Conservation (phyloP, 1,284 basidiomycete species). For the Mycosarcoma mackinlayi region DNA sequence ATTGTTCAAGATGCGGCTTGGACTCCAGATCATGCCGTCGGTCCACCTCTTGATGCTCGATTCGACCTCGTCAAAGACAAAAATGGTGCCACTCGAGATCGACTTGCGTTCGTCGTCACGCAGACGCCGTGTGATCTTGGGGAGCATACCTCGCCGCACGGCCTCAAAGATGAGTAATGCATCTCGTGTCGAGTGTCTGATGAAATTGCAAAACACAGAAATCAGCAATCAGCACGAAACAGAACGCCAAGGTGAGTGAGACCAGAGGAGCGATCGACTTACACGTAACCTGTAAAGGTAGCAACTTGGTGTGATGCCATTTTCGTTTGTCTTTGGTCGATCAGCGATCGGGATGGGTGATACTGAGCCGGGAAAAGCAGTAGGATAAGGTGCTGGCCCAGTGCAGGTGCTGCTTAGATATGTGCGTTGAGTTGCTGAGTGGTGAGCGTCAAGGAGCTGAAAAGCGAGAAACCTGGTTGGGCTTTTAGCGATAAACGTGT, state of each 20-base stretch:
- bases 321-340: not conserved
- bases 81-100: conserved; percentile 92
- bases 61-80: conserved; percentile 97
- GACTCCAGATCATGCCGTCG: conserved; percentile 93
- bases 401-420: conserved; percentile 7
- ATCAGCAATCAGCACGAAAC: not conserved
- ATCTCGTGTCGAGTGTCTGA: conserved; percentile 92
- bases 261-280: not conserved
- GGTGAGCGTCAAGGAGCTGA: not conserved
- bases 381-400: not conserved
- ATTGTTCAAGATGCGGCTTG: conserved; percentile 88
- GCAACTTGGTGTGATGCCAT: conserved; percentile 28
- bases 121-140: conserved; percentile 90
- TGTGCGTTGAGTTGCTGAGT: conserved; percentile 7
- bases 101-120: conserved; percentile 88
- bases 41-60: conserved; percentile 99
- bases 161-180: conserved; percentile 95
- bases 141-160: conserved; percentile 86
- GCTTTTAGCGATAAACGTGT: not conserved
- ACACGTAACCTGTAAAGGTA: conserved; percentile 36
- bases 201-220: too few relatives aligned
- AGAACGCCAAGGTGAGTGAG: not conserved
- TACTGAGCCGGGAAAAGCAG: not conserved
- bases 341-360: not conserved
- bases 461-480: not conserved